Conservation (phyloP, 345 rosid species). For the Eucalyptus tenuipes region DNA sequence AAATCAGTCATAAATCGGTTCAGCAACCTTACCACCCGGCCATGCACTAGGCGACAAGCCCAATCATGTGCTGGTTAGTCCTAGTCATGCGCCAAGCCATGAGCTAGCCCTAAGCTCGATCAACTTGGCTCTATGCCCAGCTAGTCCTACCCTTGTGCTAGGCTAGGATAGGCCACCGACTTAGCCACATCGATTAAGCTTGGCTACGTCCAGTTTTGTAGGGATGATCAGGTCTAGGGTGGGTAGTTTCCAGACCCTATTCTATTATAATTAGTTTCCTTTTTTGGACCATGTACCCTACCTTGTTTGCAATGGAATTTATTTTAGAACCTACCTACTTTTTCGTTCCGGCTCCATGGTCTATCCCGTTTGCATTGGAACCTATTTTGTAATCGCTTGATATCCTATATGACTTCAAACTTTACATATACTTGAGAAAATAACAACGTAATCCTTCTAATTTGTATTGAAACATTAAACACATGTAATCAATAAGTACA, state of each 20-base stretch:
- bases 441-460: background rate
- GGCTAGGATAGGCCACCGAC: background rate
- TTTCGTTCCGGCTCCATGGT: fast-evolving
- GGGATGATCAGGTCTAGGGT: no score
- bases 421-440: no score
- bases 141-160: no score
- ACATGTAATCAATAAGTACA: no score
- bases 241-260: fast-evolving
- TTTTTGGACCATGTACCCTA: background rate
- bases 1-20: no score
- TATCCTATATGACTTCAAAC: fast-evolving
- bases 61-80: background rate
- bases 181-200: fast-evolving
- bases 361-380: background rate
- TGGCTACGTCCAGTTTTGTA: background rate
- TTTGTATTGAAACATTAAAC: no score
- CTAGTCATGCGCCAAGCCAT: background rate
- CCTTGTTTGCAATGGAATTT: background rate
- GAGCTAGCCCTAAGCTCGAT: fast-evolving
- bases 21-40: background rate
- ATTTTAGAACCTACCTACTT: no score
- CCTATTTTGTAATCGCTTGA: fast-evolving
- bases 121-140: fast-evolving
- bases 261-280: no score
- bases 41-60: fast-evolving